Base-by-base conservation (phyloP, 805 yeast species). In the Candida nonsorbophila region DNA sequence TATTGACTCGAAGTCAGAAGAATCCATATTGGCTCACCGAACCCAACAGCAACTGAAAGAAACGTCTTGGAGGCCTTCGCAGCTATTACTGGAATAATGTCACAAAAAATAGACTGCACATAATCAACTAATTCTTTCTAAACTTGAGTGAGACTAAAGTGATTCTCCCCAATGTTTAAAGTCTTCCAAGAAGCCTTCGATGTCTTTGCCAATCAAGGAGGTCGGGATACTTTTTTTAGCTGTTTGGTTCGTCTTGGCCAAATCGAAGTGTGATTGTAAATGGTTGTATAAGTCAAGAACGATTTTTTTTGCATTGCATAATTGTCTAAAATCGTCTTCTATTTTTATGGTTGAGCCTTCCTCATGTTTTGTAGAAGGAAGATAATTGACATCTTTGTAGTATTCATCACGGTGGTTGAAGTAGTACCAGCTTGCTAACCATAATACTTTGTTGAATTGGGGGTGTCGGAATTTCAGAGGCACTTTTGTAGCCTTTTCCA, bases 391-490 rank as follows among this genome's bases (percentile, higher is more conserved):
- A 27, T 49, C 55, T 3, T 7, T 13, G 0, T 40, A 5, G 24
- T 49, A 53, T 25, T 50, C 56, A 1, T 40, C 39, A 22, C 40
- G 26, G 27, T 55, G 54, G 16, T 55, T 45, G 16, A 32, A 37
- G 30, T 55, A 63, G 40, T 69, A 69, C 55, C 62, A 65, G 6
- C 77, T 78, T 3, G 83, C 64, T 8, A 77, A 59, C 86, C 90
- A 81, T 53, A 86, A 55, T 4, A 83, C 77, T 36, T 64, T 70
- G 36, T 76, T 69, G 47, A 87, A 86, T 51, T 71, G 67, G 0
- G 97, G 96, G 44, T 84, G 86, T 28, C 84, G 67, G 56, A 79
- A 87, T 43, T 76, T 75, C 28, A 74, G 67, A 0, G 87, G 87
- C 4, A 87, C 95, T 37, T 72, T 72, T 1, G 94, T 84, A 6